Evolutionary conservation across 2,329 filamentous ascomycete genomes (phyloP).

Genomic region (Zymoseptoria pseudotritici): DNA sequence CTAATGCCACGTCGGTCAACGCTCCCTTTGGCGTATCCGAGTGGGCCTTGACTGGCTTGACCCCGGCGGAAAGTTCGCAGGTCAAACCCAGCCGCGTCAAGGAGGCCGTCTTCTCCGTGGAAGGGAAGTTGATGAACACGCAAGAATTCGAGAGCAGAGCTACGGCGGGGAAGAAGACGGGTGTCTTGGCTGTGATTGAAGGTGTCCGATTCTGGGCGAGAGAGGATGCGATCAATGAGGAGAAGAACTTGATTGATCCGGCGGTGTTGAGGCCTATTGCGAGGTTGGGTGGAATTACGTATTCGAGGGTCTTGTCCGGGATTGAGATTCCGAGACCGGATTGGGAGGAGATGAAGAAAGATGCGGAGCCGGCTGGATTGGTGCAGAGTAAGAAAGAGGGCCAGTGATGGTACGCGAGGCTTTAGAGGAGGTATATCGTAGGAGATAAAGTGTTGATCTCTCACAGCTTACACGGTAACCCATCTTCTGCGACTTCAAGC

Average conservation of each 20-base stretch:
- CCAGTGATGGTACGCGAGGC: constrained; percentile 26
- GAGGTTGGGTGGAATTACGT: constrained; percentile 79
- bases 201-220: constrained; percentile 82
- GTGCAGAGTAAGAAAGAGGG: constrained; percentile 41
- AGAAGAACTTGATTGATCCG: constrained; percentile 66
- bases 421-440: not conserved
- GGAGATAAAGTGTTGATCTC: constrained; percentile 3
- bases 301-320: constrained; percentile 61
- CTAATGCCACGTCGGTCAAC: constrained; percentile 73
- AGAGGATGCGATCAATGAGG: constrained; percentile 78
- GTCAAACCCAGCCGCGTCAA: constrained; percentile 67
- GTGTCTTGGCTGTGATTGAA: constrained; percentile 69
- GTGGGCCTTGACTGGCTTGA: constrained; percentile 72
- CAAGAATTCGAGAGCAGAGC: constrained; percentile 70
- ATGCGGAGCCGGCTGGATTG: constrained; percentile 48
- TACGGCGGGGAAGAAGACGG: constrained; percentile 65
- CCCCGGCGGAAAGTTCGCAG: constrained; percentile 55
- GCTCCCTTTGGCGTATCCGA: constrained; percentile 69
- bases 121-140: constrained; percentile 67
- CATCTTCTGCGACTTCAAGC: constrained; percentile 10
- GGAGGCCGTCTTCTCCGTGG: constrained; percentile 76
- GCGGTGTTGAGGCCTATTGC: constrained; percentile 66
- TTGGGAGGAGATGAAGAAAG: constrained; percentile 42
- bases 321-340: constrained; percentile 62
- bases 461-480: not conserved